These are phyloP conservation scores for Tubosaeta sp. DNA, from an alignment of 768 basidiomycete genomes.

Conservation along the genomic window DNA sequence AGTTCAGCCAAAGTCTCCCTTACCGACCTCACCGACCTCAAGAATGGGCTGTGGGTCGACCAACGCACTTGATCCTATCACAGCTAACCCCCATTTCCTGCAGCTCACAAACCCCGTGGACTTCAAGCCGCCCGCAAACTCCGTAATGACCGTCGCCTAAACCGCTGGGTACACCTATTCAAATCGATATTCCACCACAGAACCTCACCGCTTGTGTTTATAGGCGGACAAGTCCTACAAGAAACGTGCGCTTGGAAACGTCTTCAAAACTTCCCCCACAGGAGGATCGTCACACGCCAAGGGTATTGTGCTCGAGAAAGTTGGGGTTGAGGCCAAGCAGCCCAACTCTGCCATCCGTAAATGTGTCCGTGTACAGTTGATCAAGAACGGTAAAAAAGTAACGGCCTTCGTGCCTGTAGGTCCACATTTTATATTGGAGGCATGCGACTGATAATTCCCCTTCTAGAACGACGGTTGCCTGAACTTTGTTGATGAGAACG, in stretches of 20 bases:
- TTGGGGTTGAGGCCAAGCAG: slow-evolving; percentile 99
- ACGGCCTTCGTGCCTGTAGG: slow-evolving; percentile 98
- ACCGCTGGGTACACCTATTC: slow-evolving; percentile 81
- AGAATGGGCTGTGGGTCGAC: slow-evolving; percentile 81
- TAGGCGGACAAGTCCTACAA: slow-evolving; percentile 99
- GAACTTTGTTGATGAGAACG: slow-evolving; percentile 99
- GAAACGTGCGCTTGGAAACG: slow-evolving; percentile 98
- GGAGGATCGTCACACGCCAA: slow-evolving; percentile 99
- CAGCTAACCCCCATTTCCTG: slow-evolving; percentile 3
- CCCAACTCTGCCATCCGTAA: slow-evolving; percentile 99
- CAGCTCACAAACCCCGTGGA: slow-evolving; percentile 99
- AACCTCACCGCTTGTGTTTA: slow-evolving; percentile 14
- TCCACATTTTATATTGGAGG: slow-evolving; percentile 14
- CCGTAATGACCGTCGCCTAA: slow-evolving; percentile 86
- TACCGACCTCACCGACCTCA: slow-evolving; percentile 51
- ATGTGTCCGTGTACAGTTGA: slow-evolving; percentile 99
- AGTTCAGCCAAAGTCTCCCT: slow-evolving; percentile 15
- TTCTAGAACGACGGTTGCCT: slow-evolving; percentile 90
- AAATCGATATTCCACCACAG: neutral
- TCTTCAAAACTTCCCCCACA: slow-evolving; percentile 99
- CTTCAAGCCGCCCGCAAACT: slow-evolving; percentile 99
- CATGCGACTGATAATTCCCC: slow-evolving; percentile 2
- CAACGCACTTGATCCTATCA: slow-evolving; percentile 5
- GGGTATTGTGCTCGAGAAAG: slow-evolving; percentile 99
- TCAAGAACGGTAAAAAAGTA: slow-evolving; percentile 99